Evolutionary conservation across 495 filamentous ascomycete genomes (phyloP), one percentile per base, ranked within the genome.

Genomic region (Penicillium salamii): DNA sequence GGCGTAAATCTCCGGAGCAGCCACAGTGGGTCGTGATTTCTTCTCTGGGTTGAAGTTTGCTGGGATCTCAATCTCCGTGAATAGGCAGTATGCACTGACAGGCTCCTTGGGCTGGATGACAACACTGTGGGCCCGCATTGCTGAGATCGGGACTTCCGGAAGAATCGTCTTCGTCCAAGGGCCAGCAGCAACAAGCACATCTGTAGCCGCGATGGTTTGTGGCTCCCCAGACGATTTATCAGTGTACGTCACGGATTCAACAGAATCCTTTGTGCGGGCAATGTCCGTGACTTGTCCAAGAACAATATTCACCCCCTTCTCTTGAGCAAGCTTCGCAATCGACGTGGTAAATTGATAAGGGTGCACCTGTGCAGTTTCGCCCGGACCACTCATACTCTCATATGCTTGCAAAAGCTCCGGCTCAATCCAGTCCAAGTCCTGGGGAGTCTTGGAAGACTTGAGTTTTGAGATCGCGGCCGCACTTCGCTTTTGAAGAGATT

Each of bases 1-100:
- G 12, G 92, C 87, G 65, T 97, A 97, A 55, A 98, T 93, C 68
- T 98, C 93, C 2, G 93, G 92, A 21, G 87, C 82, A 14, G 87
- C 88, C 17, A 79, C 81, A 5, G 80, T 78, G 13, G 70, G 66
- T 35, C 83, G 79, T 7, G 75, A 71, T 19, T 75, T 61, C 70
- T 75, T 79, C 8, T 65, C 64, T 13, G 63, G 63, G 56, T 84
- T 76, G 54, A 72, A 76, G 47, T 81, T 72, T 7, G 73, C 67
- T 0, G 91, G 90, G 1, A 96, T 78, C 26, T 81, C 76, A 55
- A 98, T 97, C 45, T 89, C 82, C 8, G 91, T 96, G 69, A 98
- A 98, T 1, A 98, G 75, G 3, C 89, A 88, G 64, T 95, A 91
- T 12, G 88, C 87, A 45, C 84, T 90, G 26, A 97, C 84, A 29